Base-by-base conservation (phyloP, 306 rosid genomes). In the Cicer pinnatifidum region DNA sequence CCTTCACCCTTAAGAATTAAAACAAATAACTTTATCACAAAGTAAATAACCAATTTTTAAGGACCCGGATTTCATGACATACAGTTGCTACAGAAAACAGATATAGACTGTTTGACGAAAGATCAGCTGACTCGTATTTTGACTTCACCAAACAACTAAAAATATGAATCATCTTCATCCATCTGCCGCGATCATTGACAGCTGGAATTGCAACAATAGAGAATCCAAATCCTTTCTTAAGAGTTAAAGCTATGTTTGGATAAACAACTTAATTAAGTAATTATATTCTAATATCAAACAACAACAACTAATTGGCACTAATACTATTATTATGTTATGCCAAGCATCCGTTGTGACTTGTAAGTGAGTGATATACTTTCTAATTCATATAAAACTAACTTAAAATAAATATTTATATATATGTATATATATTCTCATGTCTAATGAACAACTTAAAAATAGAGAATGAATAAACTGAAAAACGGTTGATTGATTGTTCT, bases 1-100 rank as follows among this genome's bases (percentile, higher is more conserved):
- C 38, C 47, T 82, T 80, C 86, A 16, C 78, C 83, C 90, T 89
- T 74, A 59, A 61, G 23, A 54, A 64, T 11, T n/a, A 62, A 61
- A 39, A 63, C 17, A 47, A 78, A 47, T 44, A 71, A 58, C 75
- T 11, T 79, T 7, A 73, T 40, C 8, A 8, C 39, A 10, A 9
- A 41, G 11, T 28, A 67, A 66, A 19, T 16, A 19, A 45, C 46
- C 53, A 16, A 4, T 6, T 38, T 11, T 10, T 5, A 48, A 48
- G 19, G 56, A 50, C 20, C 9, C 0, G 56, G 56, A 13, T 50
- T 50, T 6, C 4, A 8, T 50, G 20, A 50, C 19, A 50, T 6
- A 28, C 35, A 3, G 35, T 28, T 28, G 0, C 35, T 28, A 28
- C 35, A 28, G 35, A 28, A 28, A 28, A 23, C 28, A 28, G 5